phyloP scores from a whole-genome alignment of 1,284 basidiomycete genomes.

The Mycena citricolor region DNA sequence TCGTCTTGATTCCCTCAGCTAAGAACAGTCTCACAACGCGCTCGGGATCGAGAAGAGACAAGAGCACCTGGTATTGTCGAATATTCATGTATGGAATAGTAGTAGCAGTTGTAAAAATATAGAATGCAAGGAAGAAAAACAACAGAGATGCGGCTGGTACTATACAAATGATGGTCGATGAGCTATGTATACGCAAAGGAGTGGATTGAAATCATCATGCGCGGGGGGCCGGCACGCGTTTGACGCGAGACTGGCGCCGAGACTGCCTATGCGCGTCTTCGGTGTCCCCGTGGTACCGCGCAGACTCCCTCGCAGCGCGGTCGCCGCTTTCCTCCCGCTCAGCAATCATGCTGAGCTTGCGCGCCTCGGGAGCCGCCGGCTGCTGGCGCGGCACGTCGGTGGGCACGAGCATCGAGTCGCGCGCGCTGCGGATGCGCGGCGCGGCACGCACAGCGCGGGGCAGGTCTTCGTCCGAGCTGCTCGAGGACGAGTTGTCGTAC shows the following conservation, averaged over 20 bases:
- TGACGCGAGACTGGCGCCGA: constrained; percentile 8
- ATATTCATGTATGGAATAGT: no score
- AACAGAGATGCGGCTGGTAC: no score
- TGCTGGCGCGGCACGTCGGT: constrained; percentile 12
- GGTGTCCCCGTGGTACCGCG: constrained; percentile 18
- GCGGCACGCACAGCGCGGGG: constrained; percentile 20
- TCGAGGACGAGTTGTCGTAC: constrained; percentile 6
- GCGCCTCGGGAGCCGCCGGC: constrained; percentile 8
- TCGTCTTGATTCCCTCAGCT: no score
- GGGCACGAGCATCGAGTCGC: constrained; percentile 32
- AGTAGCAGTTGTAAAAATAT: no score
- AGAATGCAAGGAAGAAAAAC: no score
- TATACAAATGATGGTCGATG: no score
- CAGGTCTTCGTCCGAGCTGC: constrained; percentile 17
- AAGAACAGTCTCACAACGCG: no score
- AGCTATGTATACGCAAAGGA: no score
- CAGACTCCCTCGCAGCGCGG: constrained; percentile 14
- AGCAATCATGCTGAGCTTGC: constrained; percentile 22
- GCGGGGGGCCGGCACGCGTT: constrained; percentile 19
- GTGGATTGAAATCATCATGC: background rate
- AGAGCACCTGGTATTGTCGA: no score
- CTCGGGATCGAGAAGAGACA: no score
- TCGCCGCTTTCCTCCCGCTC: constrained; percentile 15
- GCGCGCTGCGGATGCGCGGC: constrained; percentile 29
- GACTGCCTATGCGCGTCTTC: constrained; percentile 8